Evolutionary conservation across 768 basidiomycete species (phyloP), one percentile per base, ranked within the genome.

Genomic region (Leccinum imitatum): DNA sequence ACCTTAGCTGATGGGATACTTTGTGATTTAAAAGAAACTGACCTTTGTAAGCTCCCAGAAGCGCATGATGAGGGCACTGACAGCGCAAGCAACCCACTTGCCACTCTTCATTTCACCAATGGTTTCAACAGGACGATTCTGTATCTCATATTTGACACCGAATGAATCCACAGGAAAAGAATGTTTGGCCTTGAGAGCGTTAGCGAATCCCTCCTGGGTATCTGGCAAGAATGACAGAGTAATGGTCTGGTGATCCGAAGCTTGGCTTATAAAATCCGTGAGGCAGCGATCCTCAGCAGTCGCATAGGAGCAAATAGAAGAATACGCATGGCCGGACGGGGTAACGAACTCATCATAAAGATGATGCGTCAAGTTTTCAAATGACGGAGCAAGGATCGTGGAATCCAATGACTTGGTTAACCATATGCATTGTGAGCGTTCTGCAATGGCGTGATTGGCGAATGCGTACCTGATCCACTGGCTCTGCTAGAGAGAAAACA

Each of bases 31-130:
- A 19, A 19, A 21, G 60, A 44, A 59, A 75, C 75, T 65, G 44
- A 87, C 86, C 85, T 90, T 92, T 53, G 91, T 85, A 35, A 96
- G 80, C 54, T 89, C 85, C 85, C 88, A 95, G 80, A 96, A 95
- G 13, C 94, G 84, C 55, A 89, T 69, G 27, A 91, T 82, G 30
- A 93, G 77, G 0, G 89, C 85, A 31, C 87, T 79, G 9, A 83
- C 82, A 2, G 96, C 95, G 65, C 96, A 96, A 0, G 91, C 87
- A 47, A 96, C 82, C 95, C 95, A 98, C 60, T 86, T 89, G 37
- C 89, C 84, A 58, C 86, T 89, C 71, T 83, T 85, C 84, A 93
- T 90, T 61, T 89, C 85, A n/a, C 82, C 84, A 52, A 91, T 85
- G 9, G 84, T 76, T 66, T 67, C 81, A 58, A 72, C 78, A 62